Conservation (phyloP, 805 yeast genomes). For the Candida fluviatilis region DNA sequence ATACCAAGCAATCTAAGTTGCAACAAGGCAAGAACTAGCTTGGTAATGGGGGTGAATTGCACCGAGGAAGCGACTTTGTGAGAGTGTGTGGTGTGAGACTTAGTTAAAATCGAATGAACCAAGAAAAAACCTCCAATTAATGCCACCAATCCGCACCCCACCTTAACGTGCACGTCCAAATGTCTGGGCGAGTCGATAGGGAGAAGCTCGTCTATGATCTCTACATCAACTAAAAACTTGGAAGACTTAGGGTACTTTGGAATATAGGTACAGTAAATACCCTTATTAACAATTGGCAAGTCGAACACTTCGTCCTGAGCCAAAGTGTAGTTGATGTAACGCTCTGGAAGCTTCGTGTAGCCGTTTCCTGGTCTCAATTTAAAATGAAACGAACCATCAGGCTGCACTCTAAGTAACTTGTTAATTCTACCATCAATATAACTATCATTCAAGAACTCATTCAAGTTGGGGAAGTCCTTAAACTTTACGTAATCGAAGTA, state of each 20-base stretch:
- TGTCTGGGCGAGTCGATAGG: slow-evolving; percentile 5
- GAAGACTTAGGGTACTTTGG: slow-evolving; percentile 6
- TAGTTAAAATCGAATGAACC: background rate
- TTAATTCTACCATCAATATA: slow-evolving; percentile 6
- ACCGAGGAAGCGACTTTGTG: background rate
- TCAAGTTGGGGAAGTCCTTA: slow-evolving; percentile 10
- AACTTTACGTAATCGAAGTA: slow-evolving; percentile 5
- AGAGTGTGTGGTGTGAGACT: background rate
- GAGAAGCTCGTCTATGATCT: slow-evolving; percentile 6
- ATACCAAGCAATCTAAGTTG: background rate
- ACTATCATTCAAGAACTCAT: slow-evolving; percentile 8
- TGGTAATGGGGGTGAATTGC: background rate
- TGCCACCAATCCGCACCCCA: background rate
- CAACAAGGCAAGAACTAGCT: background rate
- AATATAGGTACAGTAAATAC: slow-evolving; percentile 8
- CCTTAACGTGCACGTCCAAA: background rate
- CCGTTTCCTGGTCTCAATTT: slow-evolving; percentile 1
- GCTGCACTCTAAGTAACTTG: background rate
- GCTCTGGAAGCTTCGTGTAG: slow-evolving; percentile 2
- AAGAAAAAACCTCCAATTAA: background rate
- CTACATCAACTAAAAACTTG: slow-evolving; percentile 5
- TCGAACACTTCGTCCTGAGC: background rate
- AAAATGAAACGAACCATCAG: slow-evolving; percentile 1
- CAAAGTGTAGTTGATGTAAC: slow-evolving; percentile 1
- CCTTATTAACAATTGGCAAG: slow-evolving; percentile 2